These are phyloP conservation scores for Aphanocladium album DNA, from an alignment of 2,329 filamentous ascomycete genomes.

Conservation along the genomic window DNA sequence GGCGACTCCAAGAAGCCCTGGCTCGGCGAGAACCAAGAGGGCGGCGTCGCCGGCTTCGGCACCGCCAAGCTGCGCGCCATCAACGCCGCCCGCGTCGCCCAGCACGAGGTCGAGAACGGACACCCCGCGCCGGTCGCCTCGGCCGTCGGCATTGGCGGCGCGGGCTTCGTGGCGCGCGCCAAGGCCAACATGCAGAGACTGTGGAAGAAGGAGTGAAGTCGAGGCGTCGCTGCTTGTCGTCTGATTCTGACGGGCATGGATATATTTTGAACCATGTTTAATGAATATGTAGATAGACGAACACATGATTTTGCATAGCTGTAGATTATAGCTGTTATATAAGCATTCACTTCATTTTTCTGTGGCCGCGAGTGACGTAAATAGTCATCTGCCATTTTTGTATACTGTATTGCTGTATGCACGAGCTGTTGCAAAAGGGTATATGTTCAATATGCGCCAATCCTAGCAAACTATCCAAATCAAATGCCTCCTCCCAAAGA, in stretches of 20 bases:
- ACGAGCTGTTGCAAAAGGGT: background rate
- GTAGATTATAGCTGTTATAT: no score
- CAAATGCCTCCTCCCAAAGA: no score
- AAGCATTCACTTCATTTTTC: no score
- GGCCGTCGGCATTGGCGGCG: background rate
- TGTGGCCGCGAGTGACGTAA: no score
- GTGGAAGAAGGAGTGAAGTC: background rate
- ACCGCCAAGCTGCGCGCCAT: constrained; percentile 77
- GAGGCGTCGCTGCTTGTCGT: no score
- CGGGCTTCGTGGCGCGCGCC: constrained; percentile 1
- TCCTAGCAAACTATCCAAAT: no score
- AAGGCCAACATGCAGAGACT: background rate
- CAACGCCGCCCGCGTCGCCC: constrained; percentile 46
- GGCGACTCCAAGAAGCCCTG: constrained; percentile 93
- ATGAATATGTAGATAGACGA: background rate
- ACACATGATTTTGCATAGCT: background rate
- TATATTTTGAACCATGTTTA: background rate
- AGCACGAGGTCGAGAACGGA: constrained; percentile 26
- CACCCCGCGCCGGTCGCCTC: background rate
- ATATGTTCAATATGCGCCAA: background rate
- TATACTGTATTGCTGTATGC: background rate
- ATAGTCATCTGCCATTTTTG: background rate
- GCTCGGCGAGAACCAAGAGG: constrained; percentile 82
- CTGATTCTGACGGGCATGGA: no score
- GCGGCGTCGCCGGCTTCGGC: constrained; percentile 71